Conservation (phyloP, 257 asterid genomes). For the Echium plantagineum region DNA sequence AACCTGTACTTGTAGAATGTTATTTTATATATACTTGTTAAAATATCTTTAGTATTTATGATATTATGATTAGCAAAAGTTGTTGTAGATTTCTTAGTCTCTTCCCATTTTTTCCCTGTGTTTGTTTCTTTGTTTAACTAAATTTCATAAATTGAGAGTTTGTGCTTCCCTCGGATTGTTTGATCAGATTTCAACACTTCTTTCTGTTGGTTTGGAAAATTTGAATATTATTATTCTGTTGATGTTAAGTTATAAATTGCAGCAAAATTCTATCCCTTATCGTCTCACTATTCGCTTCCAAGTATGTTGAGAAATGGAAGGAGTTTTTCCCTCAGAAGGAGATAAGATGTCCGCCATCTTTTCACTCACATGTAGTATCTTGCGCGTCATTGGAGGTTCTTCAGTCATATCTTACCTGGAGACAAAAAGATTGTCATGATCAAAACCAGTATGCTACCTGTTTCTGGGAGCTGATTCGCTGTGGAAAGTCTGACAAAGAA, state of each 20-base stretch:
- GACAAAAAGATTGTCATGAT: conserved; percentile 65
- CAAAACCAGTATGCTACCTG: conserved; percentile 61
- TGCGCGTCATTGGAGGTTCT: conserved; percentile 79
- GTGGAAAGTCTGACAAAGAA: conserved; percentile 43
- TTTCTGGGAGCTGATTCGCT: conserved; percentile 48
- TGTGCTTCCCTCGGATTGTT: not conserved
- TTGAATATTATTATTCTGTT: conserved; percentile 15
- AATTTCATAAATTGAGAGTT: not conserved
- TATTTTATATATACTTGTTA: too few relatives aligned
- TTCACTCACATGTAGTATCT: conserved; percentile 48
- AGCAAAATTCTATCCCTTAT: conserved; percentile 77
- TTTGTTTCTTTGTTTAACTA: too few relatives aligned
- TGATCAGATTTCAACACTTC: conserved; percentile 7
- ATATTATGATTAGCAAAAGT: too few relatives aligned
- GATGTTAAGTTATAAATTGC: conserved; percentile 24
- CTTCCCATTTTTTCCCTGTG: too few relatives aligned
- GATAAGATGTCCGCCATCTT: conserved; percentile 51
- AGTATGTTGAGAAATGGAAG: conserved; percentile 63
- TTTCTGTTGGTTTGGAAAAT: not conserved
- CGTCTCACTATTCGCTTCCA: conserved; percentile 65
- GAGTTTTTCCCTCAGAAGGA: conserved; percentile 39
- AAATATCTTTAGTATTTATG: too few relatives aligned
- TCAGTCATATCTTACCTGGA: conserved; percentile 77
- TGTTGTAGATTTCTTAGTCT: too few relatives aligned
- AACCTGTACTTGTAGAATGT: too few relatives aligned